Conservation (phyloP, 2,329 filamentous ascomycete genomes). For the Ciborinia camelliae region DNA sequence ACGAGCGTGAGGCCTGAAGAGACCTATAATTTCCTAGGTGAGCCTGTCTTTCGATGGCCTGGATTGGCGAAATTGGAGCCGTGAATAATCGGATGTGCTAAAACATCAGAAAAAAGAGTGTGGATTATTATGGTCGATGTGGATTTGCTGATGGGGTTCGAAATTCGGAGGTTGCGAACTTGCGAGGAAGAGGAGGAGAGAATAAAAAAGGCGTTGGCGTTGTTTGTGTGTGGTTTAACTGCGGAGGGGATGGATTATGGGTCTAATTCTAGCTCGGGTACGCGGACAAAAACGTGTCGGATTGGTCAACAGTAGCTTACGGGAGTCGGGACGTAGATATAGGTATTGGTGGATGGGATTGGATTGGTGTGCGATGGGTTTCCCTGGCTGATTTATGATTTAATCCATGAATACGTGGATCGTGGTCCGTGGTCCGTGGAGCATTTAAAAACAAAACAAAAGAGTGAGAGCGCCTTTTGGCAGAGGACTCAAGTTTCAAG, state of each 20-base stretch:
- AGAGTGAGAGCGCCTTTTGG: no score
- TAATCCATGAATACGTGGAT: constrained; percentile 1
- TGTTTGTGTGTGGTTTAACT: constrained; percentile 9
- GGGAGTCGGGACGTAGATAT: constrained; percentile 1
- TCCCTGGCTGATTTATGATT: background rate
- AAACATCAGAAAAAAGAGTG: constrained; percentile 8
- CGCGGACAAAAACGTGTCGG: constrained; percentile 12
- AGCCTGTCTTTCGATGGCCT: background rate
- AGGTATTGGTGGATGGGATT: constrained; percentile 1
- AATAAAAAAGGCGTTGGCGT: constrained; percentile 9
- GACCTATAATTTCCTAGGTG: background rate
- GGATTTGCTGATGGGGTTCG: constrained; percentile 11
- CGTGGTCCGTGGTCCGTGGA: constrained; percentile 11
- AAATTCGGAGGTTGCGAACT: constrained; percentile 9
- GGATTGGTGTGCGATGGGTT: constrained; percentile 5
- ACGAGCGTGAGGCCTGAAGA: constrained; percentile 16
- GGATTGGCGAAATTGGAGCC: background rate
- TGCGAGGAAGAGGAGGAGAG: background rate
- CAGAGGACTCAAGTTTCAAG: no score
- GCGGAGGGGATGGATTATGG: constrained; percentile 10
- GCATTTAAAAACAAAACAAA: no score
- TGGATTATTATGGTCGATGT: constrained; percentile 11
- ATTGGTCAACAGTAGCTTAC: constrained; percentile 18
- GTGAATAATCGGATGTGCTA: constrained; percentile 3
- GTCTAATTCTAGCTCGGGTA: constrained; percentile 13